A percentile compares a stretch with the other conserved stretches of the same genome.
phyloP scores from a whole-genome alignment of 2,329 filamentous ascomycete species.

The Pseudopyricularia cyperi region DNA sequence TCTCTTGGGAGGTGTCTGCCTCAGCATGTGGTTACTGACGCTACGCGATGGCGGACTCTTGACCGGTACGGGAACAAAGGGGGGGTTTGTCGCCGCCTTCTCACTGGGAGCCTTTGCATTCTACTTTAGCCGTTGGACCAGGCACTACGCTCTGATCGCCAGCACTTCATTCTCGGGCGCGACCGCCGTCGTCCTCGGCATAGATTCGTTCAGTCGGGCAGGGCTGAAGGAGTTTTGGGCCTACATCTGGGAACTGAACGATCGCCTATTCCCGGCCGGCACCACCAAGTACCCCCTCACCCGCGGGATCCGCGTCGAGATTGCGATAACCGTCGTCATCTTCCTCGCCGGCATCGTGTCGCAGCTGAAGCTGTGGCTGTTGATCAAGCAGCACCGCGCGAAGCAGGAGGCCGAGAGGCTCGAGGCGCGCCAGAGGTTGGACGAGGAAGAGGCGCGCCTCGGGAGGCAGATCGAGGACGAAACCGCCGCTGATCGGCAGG shows the following conservation, averaged over 20 bases:
- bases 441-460: slow-evolving; percentile 55
- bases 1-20: slow-evolving; percentile 71
- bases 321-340: slow-evolving; percentile 64
- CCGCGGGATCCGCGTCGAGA: slow-evolving; percentile 73
- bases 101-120: slow-evolving; percentile 55
- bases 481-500: slow-evolving; percentile 45
- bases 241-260: slow-evolving; percentile 78
- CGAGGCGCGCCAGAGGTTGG: slow-evolving; percentile 38
- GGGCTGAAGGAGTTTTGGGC: slow-evolving; percentile 94
- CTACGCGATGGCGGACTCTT: slow-evolving; percentile 67
- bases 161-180: slow-evolving; percentile 72
- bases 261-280: slow-evolving; percentile 63
- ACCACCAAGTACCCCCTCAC: slow-evolving; percentile 75
- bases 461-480: slow-evolving; percentile 52
- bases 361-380: slow-evolving; percentile 74
- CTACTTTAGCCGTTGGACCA: slow-evolving; percentile 67
- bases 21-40: slow-evolving; percentile 83
- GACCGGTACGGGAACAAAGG: slow-evolving; percentile 44
- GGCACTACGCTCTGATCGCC: slow-evolving; percentile 63
- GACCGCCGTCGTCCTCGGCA: slow-evolving; percentile 66
- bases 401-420: slow-evolving; percentile 35
- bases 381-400: slow-evolving; percentile 52
- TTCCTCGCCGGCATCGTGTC: slow-evolving; percentile 66
- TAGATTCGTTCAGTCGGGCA: slow-evolving; percentile 83
- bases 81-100: slow-evolving; percentile 64